Evolutionary conservation across 1,139 yeast species (phyloP), one percentile per base, ranked within the genome.

Genomic region (Schwanniomyces etchellsii): DNA sequence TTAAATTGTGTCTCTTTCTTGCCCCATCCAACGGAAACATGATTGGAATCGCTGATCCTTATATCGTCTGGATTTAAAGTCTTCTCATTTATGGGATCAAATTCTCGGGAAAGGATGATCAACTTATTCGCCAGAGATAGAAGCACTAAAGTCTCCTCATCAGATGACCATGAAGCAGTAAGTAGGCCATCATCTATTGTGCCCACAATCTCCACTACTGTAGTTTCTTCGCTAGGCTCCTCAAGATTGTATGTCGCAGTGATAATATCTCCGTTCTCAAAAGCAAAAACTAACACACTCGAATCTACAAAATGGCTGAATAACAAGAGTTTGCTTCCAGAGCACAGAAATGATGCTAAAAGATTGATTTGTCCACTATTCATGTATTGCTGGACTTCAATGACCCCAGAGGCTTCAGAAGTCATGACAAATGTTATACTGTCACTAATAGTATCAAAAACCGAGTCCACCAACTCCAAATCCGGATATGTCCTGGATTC

Each of bases 21-120:
- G 48, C 99, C 99, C 99, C 99, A 93, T 13, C 99, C 99, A 23
- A 91, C 96, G 14, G 94, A 81, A 20, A 93, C 96, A 48, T 91
- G 96, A 44, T 81, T 81, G 3, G 89, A 78, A 33, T 77, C 71
- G 24, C 75, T 60, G 25, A 64, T 60, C 29, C 58, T 56, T 30
- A 88, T 65, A 51, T 91, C 97, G 11, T 70, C 71, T 1, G 74
- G 64, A 30, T 72, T 63, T 37, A 89, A 58, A 12, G 45, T 42
- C 31, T 69, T 65, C 47, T 91, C 96, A 9, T 76, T 62, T 16
- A 91, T 70, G 4, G 93, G 88, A 43, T 91, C 97, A 42, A 89
- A 82, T 24, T 72, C 61, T 42, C 95, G 68, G 20, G 93, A 82
- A 33, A 91, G 64, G 21, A 89, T 52, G 1, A 88, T 60, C 17